Evolutionary conservation across 1,139 yeast species (phyloP).

Genomic region (Dujonia santamariae): DNA sequence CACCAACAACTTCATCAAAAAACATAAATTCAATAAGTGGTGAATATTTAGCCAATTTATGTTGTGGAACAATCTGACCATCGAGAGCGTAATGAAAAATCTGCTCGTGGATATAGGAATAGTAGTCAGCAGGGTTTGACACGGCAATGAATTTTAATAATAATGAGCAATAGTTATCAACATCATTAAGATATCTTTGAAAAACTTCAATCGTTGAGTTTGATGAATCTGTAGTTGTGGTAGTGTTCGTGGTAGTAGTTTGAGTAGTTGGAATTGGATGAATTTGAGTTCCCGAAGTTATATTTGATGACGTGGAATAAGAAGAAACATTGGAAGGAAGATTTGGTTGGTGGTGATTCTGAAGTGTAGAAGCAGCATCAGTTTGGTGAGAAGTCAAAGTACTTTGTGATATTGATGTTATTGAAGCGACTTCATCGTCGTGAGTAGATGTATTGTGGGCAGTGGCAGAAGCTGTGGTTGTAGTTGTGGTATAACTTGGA

Average conservation of each 20-base stretch:
- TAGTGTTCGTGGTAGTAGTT: neutral
- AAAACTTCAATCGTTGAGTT: too few relatives aligned
- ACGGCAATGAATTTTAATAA: constrained; percentile 51
- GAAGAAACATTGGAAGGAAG: too few relatives aligned
- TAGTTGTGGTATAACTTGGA: neutral
- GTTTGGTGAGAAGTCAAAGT: too few relatives aligned
- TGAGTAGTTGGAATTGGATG: neutral
- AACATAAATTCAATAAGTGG: constrained; percentile 52
- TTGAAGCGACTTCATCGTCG: too few relatives aligned
- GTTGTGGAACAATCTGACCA: constrained; percentile 42
- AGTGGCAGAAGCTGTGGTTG: neutral
- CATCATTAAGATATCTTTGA: too few relatives aligned
- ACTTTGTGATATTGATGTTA: too few relatives aligned
- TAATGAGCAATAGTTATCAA: constrained; percentile 45
- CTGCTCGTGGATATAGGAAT: constrained; percentile 33
- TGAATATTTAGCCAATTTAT: constrained; percentile 36
- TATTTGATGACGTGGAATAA: neutral
- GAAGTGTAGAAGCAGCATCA: too few relatives aligned
- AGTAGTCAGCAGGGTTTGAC: constrained; percentile 52
- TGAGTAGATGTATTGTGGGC: neutral
- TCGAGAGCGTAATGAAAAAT: constrained; percentile 32
- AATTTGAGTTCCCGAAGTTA: neutral
- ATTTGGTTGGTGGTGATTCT: too few relatives aligned
- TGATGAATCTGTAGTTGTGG: neutral
- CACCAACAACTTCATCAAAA: constrained; percentile 38